Base-by-base conservation (phyloP, 345 rosid genomes). In the Firmiana major region DNA sequence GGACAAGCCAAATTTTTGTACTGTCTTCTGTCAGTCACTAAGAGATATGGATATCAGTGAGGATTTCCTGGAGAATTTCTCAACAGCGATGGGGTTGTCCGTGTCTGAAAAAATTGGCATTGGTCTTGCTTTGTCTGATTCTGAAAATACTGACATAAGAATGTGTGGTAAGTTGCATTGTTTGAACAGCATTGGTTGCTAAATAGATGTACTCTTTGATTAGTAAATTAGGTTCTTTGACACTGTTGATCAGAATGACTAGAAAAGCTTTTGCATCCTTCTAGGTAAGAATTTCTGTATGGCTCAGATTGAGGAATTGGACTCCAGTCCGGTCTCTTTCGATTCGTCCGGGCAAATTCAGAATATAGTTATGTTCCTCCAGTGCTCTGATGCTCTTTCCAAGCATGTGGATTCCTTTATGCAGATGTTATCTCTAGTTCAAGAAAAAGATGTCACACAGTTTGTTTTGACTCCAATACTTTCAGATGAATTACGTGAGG, bases 331-430 rank as follows among this genome's bases (percentile, higher is more conserved):
- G 13, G 81, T 67, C 79, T 81, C 87, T 51, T 9, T 89, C 43
- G 83, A 77, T 73, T 87, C 94, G 12, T 76, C 85, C 9, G 97
- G 89, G 84, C 92, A 89, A 85, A 89, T 96, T 78, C 99, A 91
- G 81, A 85, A 82, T 74, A 81, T 91, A 59, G 71, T 90, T 19
- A 79, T 87, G 90, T 93, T 96, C 86, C 97, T 96, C 77, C 94
- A 86, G 81, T 83, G 48, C 46, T 92, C 94, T 10, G 94, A 87
- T 7, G 92, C 84, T 57, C 90, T 92, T 22, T 84, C 97, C 83
- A 80, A 84, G 80, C 94, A 93, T 78, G 78, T 90, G 49, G 97
- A 90, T 80, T 86, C 86, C 74, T 89, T 93, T 80, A 63, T 88
- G 89, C 91, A 89, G 85, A 84, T 92, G 75, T 73, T 92, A 79